Base-by-base conservation (phyloP, 1,284 basidiomycete genomes). In the Amylostereum areolatum region DNA sequence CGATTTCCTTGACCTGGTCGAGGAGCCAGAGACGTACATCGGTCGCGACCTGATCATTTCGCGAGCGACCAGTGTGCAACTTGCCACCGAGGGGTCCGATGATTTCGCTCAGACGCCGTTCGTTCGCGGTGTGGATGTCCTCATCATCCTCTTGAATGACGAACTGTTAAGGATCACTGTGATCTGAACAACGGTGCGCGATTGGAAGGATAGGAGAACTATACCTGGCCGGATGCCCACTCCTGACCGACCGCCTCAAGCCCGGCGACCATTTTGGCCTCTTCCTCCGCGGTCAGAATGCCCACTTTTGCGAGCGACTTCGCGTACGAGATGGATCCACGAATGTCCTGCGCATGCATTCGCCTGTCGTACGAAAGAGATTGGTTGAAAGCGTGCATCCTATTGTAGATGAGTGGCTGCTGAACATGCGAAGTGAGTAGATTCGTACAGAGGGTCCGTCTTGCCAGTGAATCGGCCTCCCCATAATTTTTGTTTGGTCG, bases 71-170 rank as follows among this genome's bases (percentile, higher is more conserved):
- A 0, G 97, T 99, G 66, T 99, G 96, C 39, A 97, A 74, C 68
- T 96, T 97, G 6, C 93, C 93, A 25, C 90, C 91, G 8, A 95
- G 79, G 24, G 87, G 75, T 0, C 96, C 96, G 52, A 99, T 92
- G 52, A 98, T 71, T 72, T 99, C 96, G 56, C 85, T 92, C 58
- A 99, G 70, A 31, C 96, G 80, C 48, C 97, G 86, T 68, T 99
- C 96, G 63, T 99, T 99, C 51, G 97, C 97, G n/a, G 96, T 99
- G 67, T 99, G 96, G 53, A 99, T 98, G 63, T 99, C 96, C 63
- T 99, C 96, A 63, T 99, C 96, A 59, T 96, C 93, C 11, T 81
- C 72, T 53, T 84, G 73, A 40, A 83, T 70, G 53, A 72, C 62
- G 62, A 97, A 96, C 83, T 92, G 58, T 29, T 40, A 24, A 32